Base-by-base conservation (phyloP, 495 filamentous ascomycete species). In the Penicillium paxilli region DNA sequence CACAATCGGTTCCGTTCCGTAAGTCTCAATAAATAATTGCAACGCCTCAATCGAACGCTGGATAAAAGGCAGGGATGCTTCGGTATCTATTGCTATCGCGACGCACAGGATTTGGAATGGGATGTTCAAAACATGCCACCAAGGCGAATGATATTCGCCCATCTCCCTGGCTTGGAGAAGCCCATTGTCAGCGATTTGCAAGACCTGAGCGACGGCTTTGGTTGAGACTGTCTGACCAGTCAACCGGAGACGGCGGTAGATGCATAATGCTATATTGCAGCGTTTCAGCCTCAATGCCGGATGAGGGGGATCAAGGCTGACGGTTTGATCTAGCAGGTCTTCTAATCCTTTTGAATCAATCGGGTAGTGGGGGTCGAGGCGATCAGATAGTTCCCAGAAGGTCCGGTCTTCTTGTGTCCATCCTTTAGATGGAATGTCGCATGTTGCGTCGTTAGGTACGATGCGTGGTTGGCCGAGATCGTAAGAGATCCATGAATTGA, bases 91-190 rank as follows among this genome's bases (percentile, higher is more conserved):
- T 3, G 67, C 67, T 4, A 79, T 59, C 8, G 75, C 63, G 8
- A 74, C 54, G 46, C 72, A 74, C 21, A 73, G 54, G 20, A 62
- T 53, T 46, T 79, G 75, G 33, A 79, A 77, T 2, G 74, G 66
- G 8, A 70, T 64, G 22, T 73, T 64, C 2, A 62, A 55, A 10
- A 75, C 54, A 57, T 75, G 68, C 66, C 71, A 73, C 75, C 75
- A 79, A 4, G 69, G 68, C 17, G 50, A 46, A 1, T 51, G 24
- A 5, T 38, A 37, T 11, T 52, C 42, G 0, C 45, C 44, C 45
- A 72, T 38, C 0, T 4, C n/a, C 4, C 14, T 38, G 5, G 35
- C 35, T 3, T 16, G 2, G 4, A 8, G 16, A 5, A 38, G 5
- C 5, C 35, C 35, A 16, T 38, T 16, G 16, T 38, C 35, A 16